These are phyloP conservation scores for Gaertneriomyces sp. DNA, from an alignment of 192 early-diverging fungal genomes.

Conservation along the genomic window DNA sequence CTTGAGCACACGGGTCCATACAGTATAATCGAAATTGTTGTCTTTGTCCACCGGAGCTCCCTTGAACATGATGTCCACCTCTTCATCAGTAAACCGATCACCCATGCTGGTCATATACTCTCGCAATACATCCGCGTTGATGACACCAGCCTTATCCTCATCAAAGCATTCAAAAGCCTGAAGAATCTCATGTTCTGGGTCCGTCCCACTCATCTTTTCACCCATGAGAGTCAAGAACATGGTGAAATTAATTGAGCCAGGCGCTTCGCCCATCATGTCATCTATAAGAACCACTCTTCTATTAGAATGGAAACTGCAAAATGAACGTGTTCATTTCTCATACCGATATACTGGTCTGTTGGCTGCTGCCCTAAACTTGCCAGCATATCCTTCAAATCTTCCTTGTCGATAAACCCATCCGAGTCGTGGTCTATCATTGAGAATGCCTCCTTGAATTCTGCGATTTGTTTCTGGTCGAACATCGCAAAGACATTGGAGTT, in stretches of 20 bases:
- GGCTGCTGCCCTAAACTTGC: conserved; percentile 63
- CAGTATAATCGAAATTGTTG: conserved; percentile 83
- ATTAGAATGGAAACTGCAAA: conserved; percentile 46
- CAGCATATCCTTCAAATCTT: conserved; percentile 89
- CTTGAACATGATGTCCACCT: conserved; percentile 93
- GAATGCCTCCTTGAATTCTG: conserved; percentile 96
- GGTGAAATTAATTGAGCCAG: conserved; percentile 86
- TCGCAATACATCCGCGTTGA: conserved; percentile 73
- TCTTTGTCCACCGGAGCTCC: conserved; percentile 73
- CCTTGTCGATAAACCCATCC: conserved; percentile 87
- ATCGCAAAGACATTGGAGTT: conserved; percentile 98
- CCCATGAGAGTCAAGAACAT: conserved; percentile 96
- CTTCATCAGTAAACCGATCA: conserved; percentile 86
- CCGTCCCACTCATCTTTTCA: conserved; percentile 86
- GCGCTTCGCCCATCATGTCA: conserved; percentile 85
- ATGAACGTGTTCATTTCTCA: conserved; percentile 1
- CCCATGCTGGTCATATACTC: conserved; percentile 90
- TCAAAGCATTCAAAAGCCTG: conserved; percentile 94
- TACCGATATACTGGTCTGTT: background rate
- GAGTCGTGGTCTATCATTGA: conserved; percentile 90
- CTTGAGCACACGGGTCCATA: conserved; percentile 89
- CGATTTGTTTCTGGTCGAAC: conserved; percentile 94
- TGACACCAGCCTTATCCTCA: conserved; percentile 72
- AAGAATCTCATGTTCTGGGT: conserved; percentile 86
- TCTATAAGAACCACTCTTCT: conserved; percentile 75